These are phyloP conservation scores for Rhodofomes roseus DNA, from an alignment of 1,284 basidiomycete genomes.

Conservation along the genomic window DNA sequence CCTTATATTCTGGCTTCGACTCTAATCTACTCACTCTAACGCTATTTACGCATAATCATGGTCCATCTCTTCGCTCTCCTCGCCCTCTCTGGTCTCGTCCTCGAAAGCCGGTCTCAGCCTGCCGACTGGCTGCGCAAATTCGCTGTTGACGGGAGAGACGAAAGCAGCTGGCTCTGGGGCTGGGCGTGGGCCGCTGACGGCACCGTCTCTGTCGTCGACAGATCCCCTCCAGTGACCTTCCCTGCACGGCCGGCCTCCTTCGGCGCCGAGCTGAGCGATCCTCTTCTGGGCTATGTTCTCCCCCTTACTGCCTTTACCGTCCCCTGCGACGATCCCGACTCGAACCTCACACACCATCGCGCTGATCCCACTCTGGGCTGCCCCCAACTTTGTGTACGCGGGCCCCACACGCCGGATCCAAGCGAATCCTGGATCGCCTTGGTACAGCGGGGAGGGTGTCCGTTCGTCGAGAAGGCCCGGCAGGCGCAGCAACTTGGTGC, in stretches of 20 bases:
- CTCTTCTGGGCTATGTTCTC: conserved; percentile 74
- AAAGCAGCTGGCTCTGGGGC: conserved; percentile 38
- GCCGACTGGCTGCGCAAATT: conserved; percentile 28
- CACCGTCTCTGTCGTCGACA: conserved; percentile 75
- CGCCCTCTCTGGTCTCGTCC: conserved; percentile 12
- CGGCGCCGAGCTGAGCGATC: conserved; percentile 64
- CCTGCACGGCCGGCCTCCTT: conserved; percentile 67
- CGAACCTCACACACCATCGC: conserved; percentile 13
- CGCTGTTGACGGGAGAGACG: conserved; percentile 21
- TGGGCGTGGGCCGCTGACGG: conserved; percentile 70
- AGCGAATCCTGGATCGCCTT: conserved; percentile 81
- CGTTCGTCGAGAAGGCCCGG: conserved; percentile 83
- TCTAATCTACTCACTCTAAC: neutral
- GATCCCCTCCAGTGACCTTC: conserved; percentile 60
- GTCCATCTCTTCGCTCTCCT: conserved; percentile 16
- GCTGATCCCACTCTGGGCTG: conserved; percentile 52
- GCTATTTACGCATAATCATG: conserved; percentile 9
- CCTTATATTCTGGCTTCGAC: too few relatives aligned
- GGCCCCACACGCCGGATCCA: conserved; percentile 47
- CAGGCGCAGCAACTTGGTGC: conserved; percentile 85
- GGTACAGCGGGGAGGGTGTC: conserved; percentile 81
- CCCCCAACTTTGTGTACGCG: conserved; percentile 56
- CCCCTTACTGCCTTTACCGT: conserved; percentile 69
- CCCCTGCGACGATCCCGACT: conserved; percentile 39
- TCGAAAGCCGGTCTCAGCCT: conserved; percentile 16